Conservation (phyloP, 148 eudicot genomes). For the Nyssa sinensis region DNA sequence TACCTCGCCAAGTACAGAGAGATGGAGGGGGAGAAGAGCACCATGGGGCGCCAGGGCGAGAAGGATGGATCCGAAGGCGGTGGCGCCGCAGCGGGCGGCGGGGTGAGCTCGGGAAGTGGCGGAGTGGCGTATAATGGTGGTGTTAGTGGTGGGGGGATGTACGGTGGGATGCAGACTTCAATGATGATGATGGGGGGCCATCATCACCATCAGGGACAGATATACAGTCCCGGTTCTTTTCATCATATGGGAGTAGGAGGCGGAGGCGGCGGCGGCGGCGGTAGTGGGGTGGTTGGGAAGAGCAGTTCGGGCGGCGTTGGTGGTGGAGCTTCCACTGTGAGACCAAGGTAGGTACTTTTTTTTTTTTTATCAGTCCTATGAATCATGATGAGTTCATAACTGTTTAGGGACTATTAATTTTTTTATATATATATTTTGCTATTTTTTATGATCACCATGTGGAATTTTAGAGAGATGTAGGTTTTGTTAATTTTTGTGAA, state of each 20-base stretch:
- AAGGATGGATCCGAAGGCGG: slow-evolving; percentile 18
- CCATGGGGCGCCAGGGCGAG: slow-evolving; percentile 16
- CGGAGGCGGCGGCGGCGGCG: background rate
- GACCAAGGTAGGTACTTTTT: background rate
- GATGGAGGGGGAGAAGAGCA: slow-evolving; percentile 50
- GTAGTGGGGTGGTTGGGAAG: too few relatives aligned
- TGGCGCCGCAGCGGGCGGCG: background rate
- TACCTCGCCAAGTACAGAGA: slow-evolving; percentile 55
- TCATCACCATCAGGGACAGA: slow-evolving; percentile 34
- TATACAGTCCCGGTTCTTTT: slow-evolving; percentile 24
- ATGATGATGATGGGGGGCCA: slow-evolving; percentile 28
- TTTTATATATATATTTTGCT: background rate
- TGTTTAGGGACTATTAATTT: too few relatives aligned
- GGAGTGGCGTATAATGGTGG: slow-evolving; percentile 16
- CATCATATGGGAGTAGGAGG: slow-evolving; percentile 6
- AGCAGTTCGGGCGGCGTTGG: background rate
- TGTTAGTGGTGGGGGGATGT: slow-evolving; percentile 17
- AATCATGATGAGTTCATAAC: too few relatives aligned
- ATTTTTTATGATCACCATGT: background rate
- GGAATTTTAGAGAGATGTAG: background rate
- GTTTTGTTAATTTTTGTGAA: background rate
- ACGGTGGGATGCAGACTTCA: slow-evolving; percentile 21
- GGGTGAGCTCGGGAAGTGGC: background rate
- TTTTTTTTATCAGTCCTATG: too few relatives aligned
- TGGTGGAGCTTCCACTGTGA: background rate